Evolutionary conservation across 2,329 filamentous ascomycete species (phyloP).

Genomic region (Dendrostoma leiphaemia): DNA sequence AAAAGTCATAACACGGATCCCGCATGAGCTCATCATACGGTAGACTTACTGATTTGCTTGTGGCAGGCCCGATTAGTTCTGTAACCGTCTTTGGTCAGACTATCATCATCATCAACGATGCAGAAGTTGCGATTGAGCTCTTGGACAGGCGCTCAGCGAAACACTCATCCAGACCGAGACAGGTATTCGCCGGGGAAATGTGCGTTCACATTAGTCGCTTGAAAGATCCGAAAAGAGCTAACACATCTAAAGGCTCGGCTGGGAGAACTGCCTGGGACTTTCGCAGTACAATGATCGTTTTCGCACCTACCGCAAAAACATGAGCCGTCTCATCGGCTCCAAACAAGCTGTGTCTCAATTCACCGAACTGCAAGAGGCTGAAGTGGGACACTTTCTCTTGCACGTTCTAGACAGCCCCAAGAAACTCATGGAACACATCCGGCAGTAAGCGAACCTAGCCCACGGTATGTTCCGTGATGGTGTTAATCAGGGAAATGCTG

Average conservation of each 20-base stretch:
- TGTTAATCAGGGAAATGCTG: too few relatives aligned
- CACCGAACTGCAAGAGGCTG: constrained; percentile 39
- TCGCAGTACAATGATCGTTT: constrained; percentile 35
- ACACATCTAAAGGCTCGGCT: constrained; percentile 29
- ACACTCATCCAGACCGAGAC: constrained; percentile 33
- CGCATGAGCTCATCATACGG: too few relatives aligned
- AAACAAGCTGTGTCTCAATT: constrained; percentile 37
- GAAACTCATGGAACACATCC: constrained; percentile 38
- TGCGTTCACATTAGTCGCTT: constrained; percentile 20
- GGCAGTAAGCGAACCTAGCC: constrained; percentile 36
- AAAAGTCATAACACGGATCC: too few relatives aligned
- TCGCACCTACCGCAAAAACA: constrained; percentile 41
- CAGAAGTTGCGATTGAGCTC: constrained; percentile 2
- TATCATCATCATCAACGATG: background rate
- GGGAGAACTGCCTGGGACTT: constrained; percentile 33
- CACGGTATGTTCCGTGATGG: too few relatives aligned
- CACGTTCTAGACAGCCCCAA: constrained; percentile 38
- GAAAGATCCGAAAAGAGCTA: background rate
- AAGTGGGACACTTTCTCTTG: constrained; percentile 42
- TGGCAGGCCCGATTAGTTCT: constrained; percentile 10
- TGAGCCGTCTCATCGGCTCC: constrained; percentile 43
- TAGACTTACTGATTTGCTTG: too few relatives aligned
- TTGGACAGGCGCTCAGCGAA: constrained; percentile 26
- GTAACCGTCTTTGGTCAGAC: constrained; percentile 6
- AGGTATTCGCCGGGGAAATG: constrained; percentile 35